phyloP scores from a whole-genome alignment of 2,329 filamentous ascomycete genomes.

The Fusarium incarnatum region DNA sequence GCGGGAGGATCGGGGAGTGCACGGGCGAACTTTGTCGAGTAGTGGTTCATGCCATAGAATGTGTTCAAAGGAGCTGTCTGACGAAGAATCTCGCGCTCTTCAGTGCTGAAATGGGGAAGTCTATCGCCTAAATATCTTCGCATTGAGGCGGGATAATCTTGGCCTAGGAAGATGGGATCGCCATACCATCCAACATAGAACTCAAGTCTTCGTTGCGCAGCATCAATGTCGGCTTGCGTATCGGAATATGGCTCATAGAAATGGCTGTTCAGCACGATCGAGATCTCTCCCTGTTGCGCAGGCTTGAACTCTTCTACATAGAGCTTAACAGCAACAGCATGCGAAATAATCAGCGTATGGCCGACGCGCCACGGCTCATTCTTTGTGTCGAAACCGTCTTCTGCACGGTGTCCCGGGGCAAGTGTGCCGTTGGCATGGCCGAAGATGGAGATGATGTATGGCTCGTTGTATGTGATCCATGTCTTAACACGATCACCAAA shows the following conservation, averaged over 20 bases:
- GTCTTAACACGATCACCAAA: conserved; percentile 4
- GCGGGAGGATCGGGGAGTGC: conserved; percentile 35
- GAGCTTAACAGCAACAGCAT: conserved; percentile 1
- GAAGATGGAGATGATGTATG: conserved; percentile 44
- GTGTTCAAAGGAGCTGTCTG: conserved; percentile 23
- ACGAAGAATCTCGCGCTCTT: neutral
- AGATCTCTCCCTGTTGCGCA: neutral
- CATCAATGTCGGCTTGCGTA: neutral
- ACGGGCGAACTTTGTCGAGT: conserved; percentile 49
- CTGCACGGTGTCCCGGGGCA: conserved; percentile 30
- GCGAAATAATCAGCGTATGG: neutral
- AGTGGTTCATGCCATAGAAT: conserved; percentile 54
- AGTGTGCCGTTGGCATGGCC: conserved; percentile 35
- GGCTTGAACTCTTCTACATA: neutral
- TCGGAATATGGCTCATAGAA: conserved; percentile 13
- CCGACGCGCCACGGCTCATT: conserved; percentile 1
- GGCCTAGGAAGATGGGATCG: neutral
- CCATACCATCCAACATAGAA: conserved; percentile 1
- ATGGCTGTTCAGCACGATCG: conserved; percentile 5
- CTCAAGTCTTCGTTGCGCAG: neutral
- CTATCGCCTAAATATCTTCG: neutral
- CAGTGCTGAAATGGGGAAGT: neutral
- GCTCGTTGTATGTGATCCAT: conserved; percentile 51
- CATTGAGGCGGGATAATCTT: neutral
- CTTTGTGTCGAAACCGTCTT: neutral